A percentile compares a stretch with the other conserved stretches of the same genome.
Evolutionary conservation across 1,139 yeast species (phyloP).

Genomic region (Nakaseomyces delphensis): DNA sequence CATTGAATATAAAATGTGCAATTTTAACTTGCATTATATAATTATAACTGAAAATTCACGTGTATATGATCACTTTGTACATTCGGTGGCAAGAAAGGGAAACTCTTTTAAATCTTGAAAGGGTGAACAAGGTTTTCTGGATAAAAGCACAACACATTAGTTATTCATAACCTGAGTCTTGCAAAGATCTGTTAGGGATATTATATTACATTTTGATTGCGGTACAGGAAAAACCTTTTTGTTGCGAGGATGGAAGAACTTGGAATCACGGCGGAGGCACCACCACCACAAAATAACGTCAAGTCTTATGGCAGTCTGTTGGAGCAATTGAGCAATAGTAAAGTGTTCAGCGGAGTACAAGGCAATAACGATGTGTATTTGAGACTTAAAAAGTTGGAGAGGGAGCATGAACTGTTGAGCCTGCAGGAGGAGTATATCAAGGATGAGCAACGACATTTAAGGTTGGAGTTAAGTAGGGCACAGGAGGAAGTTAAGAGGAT

Average conservation of each 20-base stretch:
- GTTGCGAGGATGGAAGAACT: constrained; percentile 51
- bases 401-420: constrained; percentile 72
- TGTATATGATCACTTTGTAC: not conserved
- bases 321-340: constrained; percentile 19
- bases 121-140: too few species aligned
- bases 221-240: too few species aligned
- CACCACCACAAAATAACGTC: constrained; percentile 18
- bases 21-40: too few species aligned
- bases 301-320: constrained; percentile 28
- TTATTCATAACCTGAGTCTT: too few species aligned
- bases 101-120: too few species aligned
- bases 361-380: constrained; percentile 63
- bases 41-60: not conserved
- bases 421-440: constrained; percentile 94
- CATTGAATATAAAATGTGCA: too few species aligned
- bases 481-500: constrained; percentile 98
- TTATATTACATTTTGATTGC: too few species aligned
- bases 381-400: constrained; percentile 76
- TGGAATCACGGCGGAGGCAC: constrained; percentile 35
- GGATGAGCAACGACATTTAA: constrained; percentile 94
- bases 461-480: constrained; percentile 88
- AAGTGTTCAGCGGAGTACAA: constrained; percentile 9
- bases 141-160: too few species aligned
- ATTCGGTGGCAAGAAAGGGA: not conserved
- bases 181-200: too few species aligned